Conservation (phyloP, 2,329 filamentous ascomycete species). For the Alternaria arborescens region DNA sequence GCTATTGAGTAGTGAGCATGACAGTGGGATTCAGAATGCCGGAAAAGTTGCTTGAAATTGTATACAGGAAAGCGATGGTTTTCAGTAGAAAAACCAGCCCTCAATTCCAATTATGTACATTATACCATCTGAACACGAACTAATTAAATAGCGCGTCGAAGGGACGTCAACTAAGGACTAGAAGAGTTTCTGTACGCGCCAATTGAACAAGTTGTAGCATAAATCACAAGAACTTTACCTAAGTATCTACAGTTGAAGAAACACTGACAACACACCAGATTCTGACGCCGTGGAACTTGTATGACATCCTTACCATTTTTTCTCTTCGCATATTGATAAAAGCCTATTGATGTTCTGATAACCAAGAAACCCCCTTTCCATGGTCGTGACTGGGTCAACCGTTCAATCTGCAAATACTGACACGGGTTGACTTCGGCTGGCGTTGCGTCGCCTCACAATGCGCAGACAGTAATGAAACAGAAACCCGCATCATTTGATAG, state of each 20-base stretch:
- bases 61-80: not conserved
- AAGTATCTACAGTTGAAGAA: not conserved
- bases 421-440: not conserved
- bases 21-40: no score
- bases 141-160: not conserved
- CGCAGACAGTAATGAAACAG: constrained; percentile 1
- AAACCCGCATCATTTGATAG: not conserved
- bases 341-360: not conserved
- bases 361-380: no score
- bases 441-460: not conserved
- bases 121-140: not conserved
- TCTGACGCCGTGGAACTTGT: not conserved
- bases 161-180: not conserved
- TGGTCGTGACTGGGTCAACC: no score
- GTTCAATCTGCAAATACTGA: not conserved
- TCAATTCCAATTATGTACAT: not conserved
- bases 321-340: not conserved
- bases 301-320: not conserved
- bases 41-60: no score
- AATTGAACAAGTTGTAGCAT: not conserved
- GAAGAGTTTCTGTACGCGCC: not conserved
- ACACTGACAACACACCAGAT: not conserved
- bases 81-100: not conserved
- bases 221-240: not conserved
- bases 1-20: no score